Conservation (phyloP, 2,329 filamentous ascomycete species). For the Tolypocladium tropicale region DNA sequence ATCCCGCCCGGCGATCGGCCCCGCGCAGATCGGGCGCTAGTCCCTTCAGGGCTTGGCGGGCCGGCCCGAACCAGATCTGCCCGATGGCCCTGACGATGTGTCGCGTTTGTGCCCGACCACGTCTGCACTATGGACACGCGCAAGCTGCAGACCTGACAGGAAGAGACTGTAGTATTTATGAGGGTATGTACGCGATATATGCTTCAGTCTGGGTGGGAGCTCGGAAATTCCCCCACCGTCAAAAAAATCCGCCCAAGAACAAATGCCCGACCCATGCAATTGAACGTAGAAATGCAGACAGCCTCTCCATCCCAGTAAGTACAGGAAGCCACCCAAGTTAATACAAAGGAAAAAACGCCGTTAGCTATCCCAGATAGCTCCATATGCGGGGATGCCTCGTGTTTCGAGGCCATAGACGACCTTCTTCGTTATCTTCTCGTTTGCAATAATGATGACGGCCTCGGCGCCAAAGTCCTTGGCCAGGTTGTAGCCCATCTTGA, state of each 20-base stretch:
- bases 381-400: slow-evolving; percentile 56
- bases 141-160: not conserved
- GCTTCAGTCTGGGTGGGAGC: not conserved
- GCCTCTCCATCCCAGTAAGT: not conserved
- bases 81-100: not conserved
- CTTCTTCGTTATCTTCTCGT: slow-evolving; percentile 55
- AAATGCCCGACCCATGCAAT: no score
- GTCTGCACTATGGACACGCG: not conserved
- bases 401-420: slow-evolving; percentile 60
- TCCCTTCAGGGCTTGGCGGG: not conserved
- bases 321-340: no score
- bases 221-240: not conserved
- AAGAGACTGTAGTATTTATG: not conserved
- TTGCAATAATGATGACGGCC: slow-evolving; percentile 65
- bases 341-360: not conserved
- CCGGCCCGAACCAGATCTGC: not conserved
- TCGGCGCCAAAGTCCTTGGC: slow-evolving; percentile 48
- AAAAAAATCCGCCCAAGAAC: not conserved
- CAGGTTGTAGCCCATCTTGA: slow-evolving; percentile 40
- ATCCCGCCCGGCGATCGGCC: not conserved
- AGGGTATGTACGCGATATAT: not conserved
- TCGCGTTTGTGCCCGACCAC: not conserved
- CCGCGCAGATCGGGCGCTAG: not conserved
- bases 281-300: not conserved
- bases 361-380: slow-evolving; percentile 59